These are phyloP conservation scores for Pyronema omphalodes DNA, from an alignment of 495 filamentous ascomycete species.

Conservation along the genomic window DNA sequence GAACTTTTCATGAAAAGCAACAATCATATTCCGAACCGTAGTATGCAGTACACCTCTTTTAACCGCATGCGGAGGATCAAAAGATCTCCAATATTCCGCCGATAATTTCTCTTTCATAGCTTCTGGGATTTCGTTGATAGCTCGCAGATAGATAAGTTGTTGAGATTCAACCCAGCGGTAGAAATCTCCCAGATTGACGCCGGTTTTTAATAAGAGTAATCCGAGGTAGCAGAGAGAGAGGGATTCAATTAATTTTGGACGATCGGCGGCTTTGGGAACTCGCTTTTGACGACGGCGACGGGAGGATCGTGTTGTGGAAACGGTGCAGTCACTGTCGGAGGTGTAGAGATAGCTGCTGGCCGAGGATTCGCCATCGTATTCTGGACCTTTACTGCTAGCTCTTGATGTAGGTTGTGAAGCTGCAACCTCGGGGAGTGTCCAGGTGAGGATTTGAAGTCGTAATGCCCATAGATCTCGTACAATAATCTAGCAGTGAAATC, in stretches of 20 bases:
- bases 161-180: constrained; percentile 31
- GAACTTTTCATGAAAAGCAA: constrained; percentile 48
- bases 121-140: constrained; percentile 37
- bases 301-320: constrained; percentile 9
- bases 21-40: constrained; percentile 38
- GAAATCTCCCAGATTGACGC: constrained; percentile 44
- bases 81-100: constrained; percentile 34
- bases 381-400: not conserved
- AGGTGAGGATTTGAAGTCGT: constrained; percentile 34
- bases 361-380: constrained; percentile 8
- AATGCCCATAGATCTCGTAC: constrained; percentile 49
- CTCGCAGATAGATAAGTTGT: constrained; percentile 26
- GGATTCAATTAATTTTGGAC: constrained; percentile 43
- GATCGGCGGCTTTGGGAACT: constrained; percentile 19
- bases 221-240: constrained; percentile 51
- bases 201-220: constrained; percentile 41
- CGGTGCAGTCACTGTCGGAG: constrained; percentile 13
- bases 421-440: not conserved
- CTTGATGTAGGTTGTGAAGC: not conserved
- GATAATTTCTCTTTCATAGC: constrained; percentile 49
- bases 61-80: constrained; percentile 30
- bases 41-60: constrained; percentile 43
- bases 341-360: constrained; percentile 18
- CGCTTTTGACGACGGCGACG: constrained; percentile 8
- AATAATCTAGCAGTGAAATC: not conserved